Base-by-base conservation (phyloP, 768 basidiomycete species). In the Collybiopsis confluens region DNA sequence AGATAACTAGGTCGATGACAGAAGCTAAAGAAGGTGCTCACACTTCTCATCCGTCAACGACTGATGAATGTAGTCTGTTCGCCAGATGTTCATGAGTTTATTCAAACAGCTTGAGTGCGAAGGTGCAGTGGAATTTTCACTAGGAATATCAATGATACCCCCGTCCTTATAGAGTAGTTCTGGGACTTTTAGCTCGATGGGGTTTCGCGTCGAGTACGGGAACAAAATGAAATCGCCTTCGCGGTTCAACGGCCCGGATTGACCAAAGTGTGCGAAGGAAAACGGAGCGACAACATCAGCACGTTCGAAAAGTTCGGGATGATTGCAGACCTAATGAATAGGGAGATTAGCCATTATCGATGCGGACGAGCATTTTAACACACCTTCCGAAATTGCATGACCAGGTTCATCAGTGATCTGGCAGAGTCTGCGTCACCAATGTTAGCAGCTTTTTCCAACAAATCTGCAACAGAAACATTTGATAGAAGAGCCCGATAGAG, bases 311-410 rank as follows among this genome's bases (percentile, higher is more conserved):
- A 99, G 79, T 66, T 98, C 96, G 0, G 97, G 97, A 61, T 99
- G 97, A 62, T 98, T 98, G 78, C 96, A 98, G 58, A 96, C 92
- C 90, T 91, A 16, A 45, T 10, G 23, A 35, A 41, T 36, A 52
- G 7, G 20, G 47, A 43, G 49, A 43, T 56, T 30, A 48, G 43
- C 20, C 20, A 23, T n/a, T 51, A n/a, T 45, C 26, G 40, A 20
- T 42, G 23, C 45, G 33, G 48, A 43, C 56, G 23, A 27, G 27
- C n/a, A 24, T 28, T 2, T 28, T 36, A 21, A 54, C 70, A 24
- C 52, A 90, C 92, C 78, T 99, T 99, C 60, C 97, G 86, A 78
- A 98, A 98, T 68, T 99, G 97, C 97, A 99, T 99, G 57, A 99
- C 97, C 56, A 99, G 80, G 69, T 98, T 99, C 96, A 98, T 98